Evolutionary conservation across 768 basidiomycete species (phyloP).

Genomic region (Clitopilus passeckerianus): DNA sequence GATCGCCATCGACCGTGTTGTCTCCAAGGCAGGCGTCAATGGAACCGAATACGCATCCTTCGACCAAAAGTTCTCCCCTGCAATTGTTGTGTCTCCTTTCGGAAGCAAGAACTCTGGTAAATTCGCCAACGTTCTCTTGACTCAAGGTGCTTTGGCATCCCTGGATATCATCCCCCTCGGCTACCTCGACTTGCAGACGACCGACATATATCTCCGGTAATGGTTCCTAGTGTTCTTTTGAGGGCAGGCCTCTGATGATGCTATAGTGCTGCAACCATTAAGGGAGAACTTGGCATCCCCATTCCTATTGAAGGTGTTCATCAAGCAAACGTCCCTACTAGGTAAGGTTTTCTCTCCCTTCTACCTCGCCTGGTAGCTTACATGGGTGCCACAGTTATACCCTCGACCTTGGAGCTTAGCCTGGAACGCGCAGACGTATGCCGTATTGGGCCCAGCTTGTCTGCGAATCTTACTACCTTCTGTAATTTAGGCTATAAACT

Average conservation of each 20-base stretch:
- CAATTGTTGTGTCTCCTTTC: slow-evolving; percentile 44
- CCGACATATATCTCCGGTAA: slow-evolving; percentile 34
- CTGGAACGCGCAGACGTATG: no score
- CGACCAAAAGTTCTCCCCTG: slow-evolving; percentile 48
- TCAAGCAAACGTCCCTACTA: slow-evolving; percentile 29
- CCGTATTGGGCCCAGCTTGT: no score
- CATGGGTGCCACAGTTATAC: background rate
- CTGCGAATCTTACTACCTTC: no score
- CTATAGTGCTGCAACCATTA: slow-evolving; percentile 23
- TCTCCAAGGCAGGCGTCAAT: slow-evolving; percentile 42
- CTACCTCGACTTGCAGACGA: slow-evolving; percentile 42
- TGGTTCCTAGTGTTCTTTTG: background rate
- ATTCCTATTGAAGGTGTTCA: slow-evolving; percentile 28
- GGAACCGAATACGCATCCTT: slow-evolving; percentile 54
- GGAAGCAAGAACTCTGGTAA: slow-evolving; percentile 54
- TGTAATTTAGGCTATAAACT: no score
- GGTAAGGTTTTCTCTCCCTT: slow-evolving; percentile 15
- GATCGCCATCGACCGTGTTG: slow-evolving; percentile 38
- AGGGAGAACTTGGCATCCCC: slow-evolving; percentile 25
- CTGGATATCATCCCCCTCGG: slow-evolving; percentile 52
- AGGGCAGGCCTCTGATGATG: background rate
- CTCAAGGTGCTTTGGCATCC: slow-evolving; percentile 43
- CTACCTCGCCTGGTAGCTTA: background rate
- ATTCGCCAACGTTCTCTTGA: slow-evolving; percentile 52
- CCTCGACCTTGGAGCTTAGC: background rate